Base-by-base conservation (phyloP, 768 basidiomycete species). In the Fomitopsis serialis region DNA sequence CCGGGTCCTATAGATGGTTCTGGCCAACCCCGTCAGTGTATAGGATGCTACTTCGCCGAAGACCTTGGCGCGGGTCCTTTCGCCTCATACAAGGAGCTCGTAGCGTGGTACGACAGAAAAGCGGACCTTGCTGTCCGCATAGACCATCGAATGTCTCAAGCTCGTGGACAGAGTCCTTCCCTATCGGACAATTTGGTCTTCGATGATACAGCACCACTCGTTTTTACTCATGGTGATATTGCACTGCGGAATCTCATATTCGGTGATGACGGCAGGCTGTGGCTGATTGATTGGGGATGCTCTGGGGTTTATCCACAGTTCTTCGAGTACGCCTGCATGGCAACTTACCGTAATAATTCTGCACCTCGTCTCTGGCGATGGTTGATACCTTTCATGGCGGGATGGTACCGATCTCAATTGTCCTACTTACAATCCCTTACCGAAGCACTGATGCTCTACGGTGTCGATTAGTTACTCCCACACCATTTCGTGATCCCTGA, bases 271-370 rank as follows among this genome's bases (percentile, higher is more conserved):
- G 52, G 52, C 19, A 32, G 42, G 12, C 34, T 61, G n/a, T 61
- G 62, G 62, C 52, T 63, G 4, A 56, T 63, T 7, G 61, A 63
- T 37, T 63, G 57, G 52, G 59, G 46, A 21, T 54, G 27, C n/a
- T 36, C 58, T 12, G 60, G 60, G 13, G 37, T 56, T 13, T 61
- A 56, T 42, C 60, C 60, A 10, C 52, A 32, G 2, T 61, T 58
- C 58, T 54, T 59, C 45, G 58, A 58, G 45, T 50, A 50, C 21
- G 19, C 37, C 11, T 10, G 34, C 34, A 50, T 50, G 35, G 15
- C 45, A 10, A 7, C 19, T 29, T 45, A 45, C 22, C 15, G 15
- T 45, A 15, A 45, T 40, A 15, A 7, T 7, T 40, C 37, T 7
- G 37, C 19, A 19, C 19, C 13, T 40, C 37, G 19, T 17, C 19